Evolutionary conservation across 208 protist species (phyloP).

Genomic region (Crithidia sp.): DNA sequence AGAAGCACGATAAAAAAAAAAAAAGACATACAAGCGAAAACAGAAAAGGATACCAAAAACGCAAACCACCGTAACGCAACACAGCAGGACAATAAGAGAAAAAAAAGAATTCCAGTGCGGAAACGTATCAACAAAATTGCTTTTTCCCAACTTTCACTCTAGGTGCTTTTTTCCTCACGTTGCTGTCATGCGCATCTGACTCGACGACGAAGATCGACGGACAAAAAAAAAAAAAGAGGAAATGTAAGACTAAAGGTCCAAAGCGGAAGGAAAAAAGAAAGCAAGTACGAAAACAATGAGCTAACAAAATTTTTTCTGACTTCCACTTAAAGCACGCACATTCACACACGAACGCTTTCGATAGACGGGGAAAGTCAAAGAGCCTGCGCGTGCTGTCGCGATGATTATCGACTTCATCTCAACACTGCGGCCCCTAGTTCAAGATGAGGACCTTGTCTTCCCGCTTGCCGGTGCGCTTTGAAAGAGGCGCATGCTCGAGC

Average conservation of each 20-base stretch:
- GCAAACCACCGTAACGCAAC: background rate
- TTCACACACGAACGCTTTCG: too few relatives aligned
- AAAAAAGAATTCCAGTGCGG: constrained; percentile 14
- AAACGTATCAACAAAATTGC: too few relatives aligned
- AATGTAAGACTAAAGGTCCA: background rate
- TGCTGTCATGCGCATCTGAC: too few relatives aligned
- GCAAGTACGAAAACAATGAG: background rate
- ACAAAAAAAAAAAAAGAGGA: background rate
- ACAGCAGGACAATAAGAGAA: background rate
- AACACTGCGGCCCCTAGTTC: constrained; percentile 37
- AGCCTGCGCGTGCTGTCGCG: background rate
- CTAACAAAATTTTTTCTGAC: background rate
- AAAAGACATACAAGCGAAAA: too few relatives aligned
- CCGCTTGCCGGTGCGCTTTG: constrained; percentile 53
- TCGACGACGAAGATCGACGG: too few relatives aligned
- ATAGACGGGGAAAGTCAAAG: background rate
- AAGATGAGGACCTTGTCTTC: constrained; percentile 84
- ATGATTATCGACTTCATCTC: too few relatives aligned
- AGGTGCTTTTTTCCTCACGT: too few relatives aligned
- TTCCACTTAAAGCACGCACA: too few relatives aligned
- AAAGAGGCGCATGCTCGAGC: constrained; percentile 78
- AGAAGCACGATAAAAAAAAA: too few relatives aligned
- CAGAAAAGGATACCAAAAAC: too few relatives aligned
- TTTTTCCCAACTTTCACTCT: too few relatives aligned
- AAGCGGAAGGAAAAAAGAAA: constrained; percentile 2